phyloP scores from a whole-genome alignment of 129 eudicot species.

The Tagetes erecta region DNA sequence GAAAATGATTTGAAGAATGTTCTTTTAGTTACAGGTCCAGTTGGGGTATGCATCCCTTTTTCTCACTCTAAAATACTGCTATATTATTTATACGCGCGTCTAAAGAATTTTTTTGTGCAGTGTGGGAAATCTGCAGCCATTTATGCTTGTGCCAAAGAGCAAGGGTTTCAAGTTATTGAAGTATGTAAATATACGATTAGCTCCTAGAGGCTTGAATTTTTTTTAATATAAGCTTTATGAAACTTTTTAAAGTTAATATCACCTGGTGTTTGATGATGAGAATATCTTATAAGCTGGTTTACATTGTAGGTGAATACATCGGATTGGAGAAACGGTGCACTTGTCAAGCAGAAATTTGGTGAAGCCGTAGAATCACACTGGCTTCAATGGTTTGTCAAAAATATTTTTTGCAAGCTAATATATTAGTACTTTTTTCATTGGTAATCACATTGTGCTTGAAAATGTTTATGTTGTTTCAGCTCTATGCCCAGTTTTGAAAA shows the following conservation, averaged over 20 bases:
- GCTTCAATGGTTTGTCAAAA: constrained; percentile 63
- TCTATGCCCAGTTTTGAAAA: constrained; percentile 43
- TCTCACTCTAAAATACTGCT: constrained; percentile 14
- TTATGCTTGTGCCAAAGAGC: constrained; percentile 96
- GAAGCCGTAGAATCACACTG: constrained; percentile 96
- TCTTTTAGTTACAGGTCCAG: constrained; percentile 88
- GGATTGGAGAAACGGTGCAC: constrained; percentile 95
- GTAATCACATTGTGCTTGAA: constrained; percentile 26
- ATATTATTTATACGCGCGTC: background rate
- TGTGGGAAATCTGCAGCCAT: constrained; percentile 99
- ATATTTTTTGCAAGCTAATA: constrained; percentile 7
- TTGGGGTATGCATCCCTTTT: constrained; percentile 68
- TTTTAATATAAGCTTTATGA: constrained; percentile 2
- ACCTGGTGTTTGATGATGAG: constrained; percentile 1
- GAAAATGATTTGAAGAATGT: constrained; percentile 74
- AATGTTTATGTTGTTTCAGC: constrained; percentile 48
- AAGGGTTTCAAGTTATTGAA: constrained; percentile 96
- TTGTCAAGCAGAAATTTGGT: constrained; percentile 88
- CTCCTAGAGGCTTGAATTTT: background rate
- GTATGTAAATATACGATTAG: constrained; percentile 37
- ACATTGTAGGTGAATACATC: constrained; percentile 73
- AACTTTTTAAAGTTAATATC: background rate
- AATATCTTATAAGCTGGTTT: constrained; percentile 10
- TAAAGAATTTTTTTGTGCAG: constrained; percentile 42
- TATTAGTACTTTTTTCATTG: constrained; percentile 9